Conservation (phyloP, 768 basidiomycete genomes). For the Neoboletus magnificus region DNA sequence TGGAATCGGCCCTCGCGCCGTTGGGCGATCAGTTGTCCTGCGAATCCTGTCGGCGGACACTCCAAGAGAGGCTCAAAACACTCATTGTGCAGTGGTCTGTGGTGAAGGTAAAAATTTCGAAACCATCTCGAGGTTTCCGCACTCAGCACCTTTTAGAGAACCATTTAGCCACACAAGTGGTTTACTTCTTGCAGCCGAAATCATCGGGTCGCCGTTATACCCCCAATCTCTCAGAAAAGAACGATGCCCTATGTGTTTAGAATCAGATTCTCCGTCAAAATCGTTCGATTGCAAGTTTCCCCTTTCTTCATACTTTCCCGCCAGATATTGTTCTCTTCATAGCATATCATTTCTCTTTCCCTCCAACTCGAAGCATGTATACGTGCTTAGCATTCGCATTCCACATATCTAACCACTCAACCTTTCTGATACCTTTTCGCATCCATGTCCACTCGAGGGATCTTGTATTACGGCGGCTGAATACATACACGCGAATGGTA, state of each 20-base stretch:
- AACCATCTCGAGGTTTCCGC: not conserved
- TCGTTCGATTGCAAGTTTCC: not conserved
- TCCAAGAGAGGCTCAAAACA: constrained; percentile 64
- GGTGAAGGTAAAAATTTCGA: constrained; percentile 53
- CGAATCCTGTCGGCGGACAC: constrained; percentile 59
- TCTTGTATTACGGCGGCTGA: constrained; percentile 7
- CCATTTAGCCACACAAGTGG: constrained; percentile 40
- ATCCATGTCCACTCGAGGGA: constrained; percentile 2
- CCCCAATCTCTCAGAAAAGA: not conserved
- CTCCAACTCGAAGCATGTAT: not conserved
- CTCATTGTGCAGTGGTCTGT: constrained; percentile 75
- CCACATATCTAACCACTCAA: not conserved
- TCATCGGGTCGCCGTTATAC: constrained; percentile 3
- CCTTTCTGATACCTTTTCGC: not conserved
- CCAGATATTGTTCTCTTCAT: not conserved
- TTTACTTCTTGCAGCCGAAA: not conserved
- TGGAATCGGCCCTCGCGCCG: constrained; percentile 71
- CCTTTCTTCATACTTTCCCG: not conserved
- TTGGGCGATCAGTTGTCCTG: constrained; percentile 67
- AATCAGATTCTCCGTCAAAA: not conserved
- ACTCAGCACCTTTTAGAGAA: constrained; percentile 40
- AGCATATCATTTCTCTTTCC: not conserved
- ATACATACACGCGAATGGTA: constrained; percentile 12
- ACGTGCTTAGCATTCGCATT: constrained; percentile 1
- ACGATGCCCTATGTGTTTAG: not conserved